Evolutionary conservation across 768 basidiomycete species (phyloP).

Genomic region (Trametes cinnabarina): DNA sequence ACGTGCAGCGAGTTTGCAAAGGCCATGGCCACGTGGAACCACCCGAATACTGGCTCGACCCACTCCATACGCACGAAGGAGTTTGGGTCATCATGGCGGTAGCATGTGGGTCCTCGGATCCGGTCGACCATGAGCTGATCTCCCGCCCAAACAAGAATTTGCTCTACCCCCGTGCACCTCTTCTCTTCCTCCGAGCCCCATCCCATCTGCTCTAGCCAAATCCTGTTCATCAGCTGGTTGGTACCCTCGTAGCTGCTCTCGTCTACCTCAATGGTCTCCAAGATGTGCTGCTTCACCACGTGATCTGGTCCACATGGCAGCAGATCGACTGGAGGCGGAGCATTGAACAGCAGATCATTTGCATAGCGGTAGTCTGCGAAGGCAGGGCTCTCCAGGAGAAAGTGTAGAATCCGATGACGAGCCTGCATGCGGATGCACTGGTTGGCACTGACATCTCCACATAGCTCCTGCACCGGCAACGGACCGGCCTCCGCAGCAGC

Average conservation of each 20-base stretch:
- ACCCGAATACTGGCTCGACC: slow-evolving; percentile 34
- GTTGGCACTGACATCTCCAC: too few relatives aligned
- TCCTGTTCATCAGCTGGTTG: slow-evolving; percentile 9
- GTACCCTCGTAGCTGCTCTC: slow-evolving; percentile 27
- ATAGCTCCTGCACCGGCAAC: too few relatives aligned
- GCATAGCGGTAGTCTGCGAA: slow-evolving; percentile 5
- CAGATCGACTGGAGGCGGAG: slow-evolving; percentile 19
- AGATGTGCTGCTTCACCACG: slow-evolving; percentile 10
- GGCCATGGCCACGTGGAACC: slow-evolving; percentile 33
- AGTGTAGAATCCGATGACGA: neutral
- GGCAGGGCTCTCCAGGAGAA: neutral
- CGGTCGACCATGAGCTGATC: slow-evolving; percentile 40
- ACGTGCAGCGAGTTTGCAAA: slow-evolving; percentile 34
- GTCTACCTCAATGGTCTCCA: slow-evolving; percentile 19
- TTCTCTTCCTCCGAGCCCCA: neutral
- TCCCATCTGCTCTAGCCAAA: neutral
- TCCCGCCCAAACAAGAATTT: neutral
- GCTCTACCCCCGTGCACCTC: neutral
- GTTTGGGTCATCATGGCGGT: slow-evolving; percentile 36
- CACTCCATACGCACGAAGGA: slow-evolving; percentile 39
- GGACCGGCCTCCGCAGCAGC: too few relatives aligned
- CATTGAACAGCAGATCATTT: neutral
- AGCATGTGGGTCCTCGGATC: slow-evolving; percentile 37
- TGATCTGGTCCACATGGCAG: slow-evolving; percentile 20
- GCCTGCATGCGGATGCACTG: neutral